Evolutionary conservation across 129 eudicot genomes (phyloP).

Genomic region (Flaveria ramosissima): DNA sequence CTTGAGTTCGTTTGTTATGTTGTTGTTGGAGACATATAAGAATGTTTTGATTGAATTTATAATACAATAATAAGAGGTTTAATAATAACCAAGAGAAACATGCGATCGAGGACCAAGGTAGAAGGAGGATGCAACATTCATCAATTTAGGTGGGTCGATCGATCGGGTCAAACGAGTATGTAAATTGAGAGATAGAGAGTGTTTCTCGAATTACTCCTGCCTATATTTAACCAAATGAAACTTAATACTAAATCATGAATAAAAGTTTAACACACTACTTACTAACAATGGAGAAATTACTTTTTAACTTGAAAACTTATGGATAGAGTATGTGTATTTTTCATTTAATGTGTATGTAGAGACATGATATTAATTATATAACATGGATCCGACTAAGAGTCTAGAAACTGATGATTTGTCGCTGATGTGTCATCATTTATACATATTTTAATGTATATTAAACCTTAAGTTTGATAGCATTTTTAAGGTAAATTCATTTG

Average conservation of each 20-base stretch:
- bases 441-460: too few relatives aligned
- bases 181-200: conserved; percentile 16
- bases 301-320: not conserved
- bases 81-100: conserved; percentile 16
- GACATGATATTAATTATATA: too few relatives aligned
- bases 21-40: not conserved
- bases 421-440: too few relatives aligned
- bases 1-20: not conserved
- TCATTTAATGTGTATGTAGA: too few relatives aligned
- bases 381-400: too few relatives aligned
- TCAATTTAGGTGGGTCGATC: not conserved
- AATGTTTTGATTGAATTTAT: not conserved
- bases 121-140: conserved; percentile 11
- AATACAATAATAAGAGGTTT: conserved; percentile 12
- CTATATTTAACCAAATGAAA: not conserved
- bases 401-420: too few relatives aligned
- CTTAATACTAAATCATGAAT: not conserved
- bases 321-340: too few relatives aligned
- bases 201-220: not conserved
- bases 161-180: not conserved
- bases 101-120: not conserved
- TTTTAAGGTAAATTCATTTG: too few relatives aligned
- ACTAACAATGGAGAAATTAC: too few relatives aligned
- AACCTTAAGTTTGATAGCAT: too few relatives aligned
- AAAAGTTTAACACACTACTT: not conserved